Base-by-base conservation (phyloP, 2,329 filamentous ascomycete species). In the Curvularia eragrostidis region DNA sequence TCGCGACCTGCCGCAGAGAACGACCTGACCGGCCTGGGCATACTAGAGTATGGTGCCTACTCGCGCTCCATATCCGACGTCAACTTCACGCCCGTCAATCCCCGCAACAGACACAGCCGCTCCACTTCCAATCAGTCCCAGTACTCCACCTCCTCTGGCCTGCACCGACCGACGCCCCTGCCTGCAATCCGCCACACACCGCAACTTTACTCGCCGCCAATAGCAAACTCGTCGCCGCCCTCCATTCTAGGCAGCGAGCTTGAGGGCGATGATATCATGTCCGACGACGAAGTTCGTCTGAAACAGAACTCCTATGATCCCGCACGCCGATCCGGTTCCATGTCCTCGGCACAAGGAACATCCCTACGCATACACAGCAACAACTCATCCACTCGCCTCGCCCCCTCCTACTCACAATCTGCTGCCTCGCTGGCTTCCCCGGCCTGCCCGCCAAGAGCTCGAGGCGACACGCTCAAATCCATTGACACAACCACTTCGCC, bases 111-210 rank as follows among this genome's bases (percentile, higher is more conserved):
- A 41, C 84, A 87, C 68, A 70, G 58, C 42, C 80, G 85, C 59
- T 84, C 83, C 23, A 82, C 80, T 12, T 87, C 84, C 61, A 83
- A 81, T 60, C 81, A 80, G 6, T 85, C 85, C 30, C 81, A 85
- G 60, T 79, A 81, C 63, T 85, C 83, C 6, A 81, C 76, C 5
- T 77, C 77, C 42, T 82, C 83, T 4, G 80, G 78, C 60, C 77
- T 79, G 59, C 79, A 78, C 56, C 79, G 80, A 30, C 81, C 82
- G 2, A 81, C 79, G 24, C 80, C 80, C 28, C 79, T 84, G 50
- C 82, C 85, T 64, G 80, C 83, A 1, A 82, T 86, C 78, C 82
- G 83, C 51, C 84, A 85, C 64, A 81, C 80, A 3, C 84, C 83
- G 10, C 78, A 81, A 47, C 79, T 82, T 8, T 85, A 83, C 72